Percentiles rank a stretch among this genome's conserved stretches.
phyloP scores from a whole-genome alignment of 139 green algal species.

The Auxenochlorella protothecoides region DNA sequence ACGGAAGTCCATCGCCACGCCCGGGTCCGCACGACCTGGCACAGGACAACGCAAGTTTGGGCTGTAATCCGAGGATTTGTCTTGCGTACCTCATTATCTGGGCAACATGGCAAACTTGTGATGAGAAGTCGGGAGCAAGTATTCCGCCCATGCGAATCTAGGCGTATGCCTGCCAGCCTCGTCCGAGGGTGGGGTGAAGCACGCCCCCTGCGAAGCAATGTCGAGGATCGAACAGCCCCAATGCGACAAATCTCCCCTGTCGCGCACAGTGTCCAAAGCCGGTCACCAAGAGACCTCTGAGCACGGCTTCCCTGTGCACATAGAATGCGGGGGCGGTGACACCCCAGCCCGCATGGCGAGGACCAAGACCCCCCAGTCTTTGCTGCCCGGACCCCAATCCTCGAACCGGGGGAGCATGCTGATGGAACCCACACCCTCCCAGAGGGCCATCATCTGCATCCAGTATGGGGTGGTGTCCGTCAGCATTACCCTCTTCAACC shows the following conservation, averaged over 20 bases:
- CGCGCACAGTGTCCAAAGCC: too few relatives aligned
- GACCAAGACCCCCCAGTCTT: background rate
- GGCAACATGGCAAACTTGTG: background rate
- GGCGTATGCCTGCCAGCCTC: too few relatives aligned
- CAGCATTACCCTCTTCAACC: constrained; percentile 50
- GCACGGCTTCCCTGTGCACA: too few relatives aligned
- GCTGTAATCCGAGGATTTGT: constrained; percentile 7
- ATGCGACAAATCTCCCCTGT: too few relatives aligned
- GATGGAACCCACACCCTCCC: too few relatives aligned
- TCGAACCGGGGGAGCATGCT: background rate
- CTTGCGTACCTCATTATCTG: background rate
- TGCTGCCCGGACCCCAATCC: background rate
- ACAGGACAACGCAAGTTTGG: constrained; percentile 25
- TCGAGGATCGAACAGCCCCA: too few relatives aligned
- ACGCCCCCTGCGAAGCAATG: too few relatives aligned
- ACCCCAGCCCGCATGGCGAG: background rate
- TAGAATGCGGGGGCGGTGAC: too few relatives aligned
- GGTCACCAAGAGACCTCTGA: too few relatives aligned
- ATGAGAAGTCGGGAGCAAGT: too few relatives aligned
- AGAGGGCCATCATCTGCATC: constrained; percentile 20
- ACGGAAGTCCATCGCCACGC: constrained; percentile 57
- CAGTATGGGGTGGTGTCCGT: constrained; percentile 32
- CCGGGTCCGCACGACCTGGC: constrained; percentile 25
- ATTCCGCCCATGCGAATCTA: too few relatives aligned
- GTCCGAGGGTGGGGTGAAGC: too few relatives aligned